Evolutionary conservation across 345 rosid genomes (phyloP).

Genomic region (Punica granatum): DNA sequence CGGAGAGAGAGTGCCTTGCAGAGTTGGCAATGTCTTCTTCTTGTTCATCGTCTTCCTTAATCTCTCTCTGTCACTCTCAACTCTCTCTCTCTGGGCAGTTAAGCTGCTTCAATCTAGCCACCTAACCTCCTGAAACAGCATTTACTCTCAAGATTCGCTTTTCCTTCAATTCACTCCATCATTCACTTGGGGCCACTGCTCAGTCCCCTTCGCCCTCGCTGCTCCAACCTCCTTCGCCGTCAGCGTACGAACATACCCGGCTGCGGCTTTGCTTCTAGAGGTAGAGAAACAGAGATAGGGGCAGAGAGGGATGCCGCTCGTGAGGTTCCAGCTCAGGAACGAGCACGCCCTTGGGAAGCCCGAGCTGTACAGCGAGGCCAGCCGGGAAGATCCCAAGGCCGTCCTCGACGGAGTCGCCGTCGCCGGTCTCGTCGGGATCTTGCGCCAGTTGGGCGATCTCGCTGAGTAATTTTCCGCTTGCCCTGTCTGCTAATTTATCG

Average conservation of each 20-base stretch:
- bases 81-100: slow-evolving; percentile 38
- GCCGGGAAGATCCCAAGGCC: slow-evolving; percentile 72
- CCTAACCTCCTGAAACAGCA: slow-evolving; percentile 25
- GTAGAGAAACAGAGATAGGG: no score
- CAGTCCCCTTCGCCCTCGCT: neutral
- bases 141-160: slow-evolving; percentile 6
- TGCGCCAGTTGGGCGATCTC: slow-evolving; percentile 96
- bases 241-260: neutral
- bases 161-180: slow-evolving; percentile 4
- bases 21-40: slow-evolving; percentile 60
- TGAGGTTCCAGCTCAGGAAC: slow-evolving; percentile 62
- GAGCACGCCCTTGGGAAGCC: slow-evolving; percentile 54
- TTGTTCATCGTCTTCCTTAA: neutral
- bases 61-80: slow-evolving; percentile 14
- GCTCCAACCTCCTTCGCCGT: neutral
- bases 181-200: neutral
- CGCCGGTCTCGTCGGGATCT: slow-evolving; percentile 85
- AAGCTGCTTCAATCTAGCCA: slow-evolving; percentile 61
- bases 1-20: slow-evolving; percentile 53
- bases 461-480: slow-evolving; percentile 59
- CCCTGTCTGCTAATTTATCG: no score
- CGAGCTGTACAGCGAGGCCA: slow-evolving; percentile 40
- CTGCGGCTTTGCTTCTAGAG: neutral
- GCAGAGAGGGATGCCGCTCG: slow-evolving; percentile 50
- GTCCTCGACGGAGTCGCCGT: slow-evolving; percentile 75